Evolutionary conservation across 495 filamentous ascomycete species (phyloP).

Genomic region (Xylaria longipes): DNA sequence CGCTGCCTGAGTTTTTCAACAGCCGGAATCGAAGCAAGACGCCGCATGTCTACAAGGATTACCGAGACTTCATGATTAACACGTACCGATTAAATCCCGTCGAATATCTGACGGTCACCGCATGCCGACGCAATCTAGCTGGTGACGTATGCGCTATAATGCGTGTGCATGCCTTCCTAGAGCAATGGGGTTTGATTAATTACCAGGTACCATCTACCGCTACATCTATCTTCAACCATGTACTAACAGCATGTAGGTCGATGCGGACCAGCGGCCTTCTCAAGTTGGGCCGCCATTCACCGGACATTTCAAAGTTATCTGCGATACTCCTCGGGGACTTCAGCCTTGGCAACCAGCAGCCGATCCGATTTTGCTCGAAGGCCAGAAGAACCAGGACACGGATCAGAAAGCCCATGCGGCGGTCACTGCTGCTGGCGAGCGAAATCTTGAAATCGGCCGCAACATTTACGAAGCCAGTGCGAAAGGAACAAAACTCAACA

Average conservation of each 20-base stretch:
- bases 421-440: slow-evolving; percentile 76
- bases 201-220: slow-evolving; percentile 78
- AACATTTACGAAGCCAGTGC: slow-evolving; percentile 95
- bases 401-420: slow-evolving; percentile 68
- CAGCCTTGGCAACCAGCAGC: slow-evolving; percentile 93
- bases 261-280: slow-evolving; percentile 91
- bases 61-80: slow-evolving; percentile 99
- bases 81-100: slow-evolving; percentile 94
- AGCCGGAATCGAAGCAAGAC: slow-evolving; percentile 98
- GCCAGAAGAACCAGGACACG: slow-evolving; percentile 78
- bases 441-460: slow-evolving; percentile 88
- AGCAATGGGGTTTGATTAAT: slow-evolving; percentile 98
- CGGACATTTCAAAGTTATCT: slow-evolving; percentile 92
- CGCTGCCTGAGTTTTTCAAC: slow-evolving; percentile 97
- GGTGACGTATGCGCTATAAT: slow-evolving; percentile 99
- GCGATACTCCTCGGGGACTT: slow-evolving; percentile 92
- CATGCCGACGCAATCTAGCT: slow-evolving; percentile 93
- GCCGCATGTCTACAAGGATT: slow-evolving; percentile 96
- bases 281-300: slow-evolving; percentile 97
- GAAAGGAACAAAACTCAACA: slow-evolving; percentile 76
- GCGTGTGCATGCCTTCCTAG: slow-evolving; percentile 97
- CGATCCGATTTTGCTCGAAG: slow-evolving; percentile 66
- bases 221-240: not conserved
- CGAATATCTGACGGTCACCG: slow-evolving; percentile 96
- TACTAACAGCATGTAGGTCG: slow-evolving; percentile 69